Evolutionary conservation across 371 early-diverging fungal species (phyloP), one percentile per base, ranked within the genome.

Genomic region (Batkoa obscura): DNA sequence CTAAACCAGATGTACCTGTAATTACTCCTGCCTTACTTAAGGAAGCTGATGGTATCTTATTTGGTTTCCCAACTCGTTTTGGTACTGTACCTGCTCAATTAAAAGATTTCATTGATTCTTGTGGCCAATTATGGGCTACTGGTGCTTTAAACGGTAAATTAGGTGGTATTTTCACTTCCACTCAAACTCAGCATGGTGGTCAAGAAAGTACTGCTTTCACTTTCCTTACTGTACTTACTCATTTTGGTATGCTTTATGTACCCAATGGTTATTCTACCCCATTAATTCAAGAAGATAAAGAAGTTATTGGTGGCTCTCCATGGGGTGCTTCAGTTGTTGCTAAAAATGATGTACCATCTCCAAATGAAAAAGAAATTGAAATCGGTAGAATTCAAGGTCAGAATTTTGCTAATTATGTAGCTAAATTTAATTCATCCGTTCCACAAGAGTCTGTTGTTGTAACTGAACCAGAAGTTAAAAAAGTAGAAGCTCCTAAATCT

Each of bases 231-330:
- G 75, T 73, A 55, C 74, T 86, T 47, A 78, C 73, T 10, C 89
- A 90, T 67, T 88, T 84, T 59, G 91, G 90, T 2, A 74, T 90
- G 59, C 67, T 76, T 48, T 90, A 73, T 58, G 84, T 88, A 12
- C 86, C 90, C 2, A 3, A 43, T 31, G 55, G 56, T 2, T 79
- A 68, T 52, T 64, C 69, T 6, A 70, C 70, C 56, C 63, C 76
- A 8, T 55, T 68, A 30, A 53, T 79, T 47, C 67, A 66, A 56
- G 74, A 78, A 50, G 72, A 67, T 55, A 59, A 59, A 34, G 77
- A 69, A 50, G 66, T 76, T 13, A 59, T 77, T 37, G 87, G 86
- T 58, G 84, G 84, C 3, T 69, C 73, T 50, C 72, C 86, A n/a
- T 89, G 76, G 68, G 91, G 56, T 36, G 56, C 56, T 17, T 10